Evolutionary conservation across 768 basidiomycete species (phyloP).

Genomic region (Tulasnella sp.): DNA sequence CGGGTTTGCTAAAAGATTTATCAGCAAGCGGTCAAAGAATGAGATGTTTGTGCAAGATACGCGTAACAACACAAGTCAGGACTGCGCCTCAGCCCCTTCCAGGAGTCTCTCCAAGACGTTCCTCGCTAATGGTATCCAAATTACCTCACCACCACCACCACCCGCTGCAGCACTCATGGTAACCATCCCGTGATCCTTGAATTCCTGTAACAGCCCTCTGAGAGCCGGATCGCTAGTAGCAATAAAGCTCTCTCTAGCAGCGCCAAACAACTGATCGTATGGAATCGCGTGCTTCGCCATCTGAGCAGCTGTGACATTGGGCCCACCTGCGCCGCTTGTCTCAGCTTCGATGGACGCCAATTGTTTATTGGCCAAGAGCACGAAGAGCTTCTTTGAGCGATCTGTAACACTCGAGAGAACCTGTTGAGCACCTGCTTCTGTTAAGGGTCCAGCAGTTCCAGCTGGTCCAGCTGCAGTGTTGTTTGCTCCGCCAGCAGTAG

Average conservation of each 20-base stretch:
- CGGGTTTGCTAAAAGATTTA: too few relatives aligned
- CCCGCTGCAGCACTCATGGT: conserved; percentile 32
- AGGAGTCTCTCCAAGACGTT: conserved; percentile 39
- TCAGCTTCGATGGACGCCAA: conserved; percentile 43
- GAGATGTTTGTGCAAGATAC: too few relatives aligned
- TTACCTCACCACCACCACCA: conserved; percentile 39
- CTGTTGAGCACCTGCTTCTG: conserved; percentile 65
- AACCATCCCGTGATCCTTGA: conserved; percentile 82
- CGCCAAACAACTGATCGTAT: conserved; percentile 56
- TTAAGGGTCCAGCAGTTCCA: conserved; percentile 28
- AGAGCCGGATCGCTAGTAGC: conserved; percentile 80
- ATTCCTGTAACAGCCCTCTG: conserved; percentile 73
- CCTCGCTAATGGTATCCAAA: conserved; percentile 81
- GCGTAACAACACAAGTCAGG: too few relatives aligned
- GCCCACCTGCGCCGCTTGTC: conserved; percentile 16
- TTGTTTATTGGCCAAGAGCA: conserved; percentile 53
- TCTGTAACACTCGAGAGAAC: conserved; percentile 78
- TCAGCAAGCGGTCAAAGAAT: too few relatives aligned
- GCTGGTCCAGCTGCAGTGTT: conserved; percentile 22
- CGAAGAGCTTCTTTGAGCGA: conserved; percentile 74
- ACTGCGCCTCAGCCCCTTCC: too few relatives aligned
- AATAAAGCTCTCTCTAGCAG: conserved; percentile 71
- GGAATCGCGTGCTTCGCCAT: conserved; percentile 39
- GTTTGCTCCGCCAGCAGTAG: conserved; percentile 25
- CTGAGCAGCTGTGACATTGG: conserved; percentile 30